These are phyloP conservation scores for Mortierella sp. DNA, from an alignment of 371 early-diverging fungal genomes.

Conservation along the genomic window DNA sequence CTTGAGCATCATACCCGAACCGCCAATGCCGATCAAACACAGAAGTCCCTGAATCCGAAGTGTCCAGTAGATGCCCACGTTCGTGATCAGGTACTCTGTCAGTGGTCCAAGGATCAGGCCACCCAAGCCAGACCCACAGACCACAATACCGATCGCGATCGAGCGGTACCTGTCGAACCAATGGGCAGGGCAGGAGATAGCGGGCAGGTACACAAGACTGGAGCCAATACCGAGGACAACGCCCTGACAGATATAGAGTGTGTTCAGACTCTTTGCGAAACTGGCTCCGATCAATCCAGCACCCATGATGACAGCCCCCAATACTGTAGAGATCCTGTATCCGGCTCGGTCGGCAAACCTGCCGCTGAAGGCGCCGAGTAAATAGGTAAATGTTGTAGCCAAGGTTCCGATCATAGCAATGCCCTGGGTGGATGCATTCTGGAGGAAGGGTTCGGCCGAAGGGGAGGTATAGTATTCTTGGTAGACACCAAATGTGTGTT, in stretches of 20 bases:
- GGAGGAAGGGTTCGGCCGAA: slow-evolving; percentile 37
- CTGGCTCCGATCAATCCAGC: slow-evolving; percentile 51
- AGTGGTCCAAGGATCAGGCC: slow-evolving; percentile 58
- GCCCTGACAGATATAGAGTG: slow-evolving; percentile 74
- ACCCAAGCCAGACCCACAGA: slow-evolving; percentile 73
- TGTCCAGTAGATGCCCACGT: slow-evolving; percentile 50
- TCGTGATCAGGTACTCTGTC: slow-evolving; percentile 38
- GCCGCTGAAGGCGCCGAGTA: slow-evolving; percentile 59
- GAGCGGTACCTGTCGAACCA: slow-evolving; percentile 70
- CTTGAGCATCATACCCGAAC: slow-evolving; percentile 52
- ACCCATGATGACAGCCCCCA: slow-evolving; percentile 53
- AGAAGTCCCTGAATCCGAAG: slow-evolving; percentile 54
- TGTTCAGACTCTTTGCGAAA: slow-evolving; percentile 60
- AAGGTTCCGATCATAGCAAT: slow-evolving; percentile 66
- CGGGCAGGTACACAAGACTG: slow-evolving; percentile 68
- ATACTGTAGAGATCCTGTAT: slow-evolving; percentile 54
- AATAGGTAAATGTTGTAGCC: slow-evolving; percentile 56
- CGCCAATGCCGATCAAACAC: slow-evolving; percentile 51
- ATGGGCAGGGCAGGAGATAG: slow-evolving; percentile 62
- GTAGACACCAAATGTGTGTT: slow-evolving; percentile 62
- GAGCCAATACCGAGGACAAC: slow-evolving; percentile 74
- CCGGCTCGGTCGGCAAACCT: slow-evolving; percentile 57
- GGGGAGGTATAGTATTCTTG: slow-evolving; percentile 57
- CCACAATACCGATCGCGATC: slow-evolving; percentile 74
- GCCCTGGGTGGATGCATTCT: slow-evolving; percentile 39